A percentile compares a stretch with the other conserved stretches of the same genome.
Evolutionary conservation across 1,139 yeast genomes (phyloP).

Genomic region (Yamadazyma atlantica): DNA sequence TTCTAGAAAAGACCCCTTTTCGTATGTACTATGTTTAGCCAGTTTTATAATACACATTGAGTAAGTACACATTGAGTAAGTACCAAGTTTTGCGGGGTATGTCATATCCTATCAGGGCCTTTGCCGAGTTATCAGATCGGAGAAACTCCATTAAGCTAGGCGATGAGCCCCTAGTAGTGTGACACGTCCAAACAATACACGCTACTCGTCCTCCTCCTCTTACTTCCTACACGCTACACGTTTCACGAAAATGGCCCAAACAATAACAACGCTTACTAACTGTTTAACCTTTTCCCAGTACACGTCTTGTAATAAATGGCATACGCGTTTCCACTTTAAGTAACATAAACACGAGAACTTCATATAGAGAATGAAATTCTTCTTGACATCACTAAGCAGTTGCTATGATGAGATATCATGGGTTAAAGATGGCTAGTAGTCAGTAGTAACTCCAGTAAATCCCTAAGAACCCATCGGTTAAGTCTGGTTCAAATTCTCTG

Average conservation of each 20-base stretch:
- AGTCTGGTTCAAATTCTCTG: background rate
- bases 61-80: no score
- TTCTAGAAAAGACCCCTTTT: no score
- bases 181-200: no score
- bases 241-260: background rate
- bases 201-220: no score
- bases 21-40: background rate
- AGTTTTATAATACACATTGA: no score
- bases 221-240: background rate
- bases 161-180: no score
- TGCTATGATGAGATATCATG: no score
- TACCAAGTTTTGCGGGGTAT: no score
- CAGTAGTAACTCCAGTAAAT: no score
- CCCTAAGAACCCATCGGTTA: no score
- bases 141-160: no score
- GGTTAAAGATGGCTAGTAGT: no score
- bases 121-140: background rate
- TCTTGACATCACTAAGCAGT: background rate
- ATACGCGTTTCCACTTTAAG: conserved; percentile 4
- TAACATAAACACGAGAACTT: conserved; percentile 1
- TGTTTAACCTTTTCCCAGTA: conserved; percentile 1
- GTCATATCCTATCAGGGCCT: background rate
- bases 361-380: conserved; percentile 1
- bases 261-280: background rate
- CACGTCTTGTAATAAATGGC: conserved; percentile 4